Conservation (phyloP, 1,284 basidiomycete species). For the Dichomitus squalens region DNA sequence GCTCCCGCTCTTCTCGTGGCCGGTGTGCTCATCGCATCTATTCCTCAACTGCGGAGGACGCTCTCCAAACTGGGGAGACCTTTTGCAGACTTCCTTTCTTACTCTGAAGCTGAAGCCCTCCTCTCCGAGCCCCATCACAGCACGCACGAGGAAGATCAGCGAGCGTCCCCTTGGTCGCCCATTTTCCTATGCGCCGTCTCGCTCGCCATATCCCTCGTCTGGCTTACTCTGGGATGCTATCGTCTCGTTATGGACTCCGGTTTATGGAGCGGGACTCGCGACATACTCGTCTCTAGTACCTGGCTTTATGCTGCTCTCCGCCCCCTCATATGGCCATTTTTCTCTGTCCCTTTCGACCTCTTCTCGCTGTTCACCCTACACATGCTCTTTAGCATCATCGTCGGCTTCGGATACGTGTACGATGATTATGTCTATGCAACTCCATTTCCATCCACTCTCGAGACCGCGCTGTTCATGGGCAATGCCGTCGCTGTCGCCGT, state of each 20-base stretch:
- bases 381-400: conserved; percentile 43
- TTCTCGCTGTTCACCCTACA: conserved; percentile 51
- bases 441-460: conserved; percentile 38
- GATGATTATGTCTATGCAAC: conserved; percentile 42
- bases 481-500: conserved; percentile 45
- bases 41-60: conserved; percentile 33
- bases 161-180: conserved; percentile 51
- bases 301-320: conserved; percentile 61
- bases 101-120: conserved; percentile 62
- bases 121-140: conserved; percentile 27
- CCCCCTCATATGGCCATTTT: conserved; percentile 40
- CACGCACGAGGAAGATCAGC: conserved; percentile 9
- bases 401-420: conserved; percentile 52
- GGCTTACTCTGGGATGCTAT: conserved; percentile 53
- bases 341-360: conserved; percentile 56
- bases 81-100: conserved; percentile 52
- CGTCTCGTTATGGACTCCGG: conserved; percentile 32
- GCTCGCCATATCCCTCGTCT: conserved; percentile 49
- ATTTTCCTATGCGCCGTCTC: conserved; percentile 54
- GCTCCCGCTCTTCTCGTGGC: conserved; percentile 53
- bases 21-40: conserved; percentile 41
- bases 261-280: conserved; percentile 33
- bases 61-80: conserved; percentile 36
- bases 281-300: conserved; percentile 45
- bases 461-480: conserved; percentile 35